Base-by-base conservation (phyloP, 2,329 filamentous ascomycete genomes). In the Sordariomycetes sp. region DNA sequence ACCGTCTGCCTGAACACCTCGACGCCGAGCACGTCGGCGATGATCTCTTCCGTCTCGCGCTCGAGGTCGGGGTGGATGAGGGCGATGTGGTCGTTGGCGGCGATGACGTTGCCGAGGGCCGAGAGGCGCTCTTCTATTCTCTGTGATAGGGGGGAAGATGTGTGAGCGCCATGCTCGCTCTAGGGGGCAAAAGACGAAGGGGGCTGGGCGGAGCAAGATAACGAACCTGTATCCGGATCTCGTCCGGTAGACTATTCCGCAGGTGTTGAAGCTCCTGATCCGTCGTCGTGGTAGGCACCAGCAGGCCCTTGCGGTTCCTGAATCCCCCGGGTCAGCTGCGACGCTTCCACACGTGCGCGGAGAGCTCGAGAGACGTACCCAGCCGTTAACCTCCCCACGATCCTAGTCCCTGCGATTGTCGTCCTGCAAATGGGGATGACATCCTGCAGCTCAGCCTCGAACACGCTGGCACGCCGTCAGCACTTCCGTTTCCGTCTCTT, bases 261-360 rank as follows among this genome's bases (percentile, higher is more conserved):
- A 99, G 81, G 74, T 99, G 94, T 76, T 97, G 92, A 63, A 99
- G 82, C 79, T 99, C 94, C 79, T 99, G 94, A 76, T 99, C 94
- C 65, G 92, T 96, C 62, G 94, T 97, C 60, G 87, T 90, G 59
- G 93, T 97, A 61, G 94, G 94, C 59, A 99, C 93, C 62, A 99
- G 86, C 62, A 99, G 89, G 67, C 94, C 94, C 73, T 96, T 95
- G 71, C 90, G 89, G 83, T 99, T 99, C 68, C 90, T 89, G 62
- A 12, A 24, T 20, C 11, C 20, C n/a, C 22, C 22, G 20, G 10
- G 46, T 50, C 22, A 50, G 34, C 22, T 35, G 11, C 22, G 35
- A 32, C 22, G 14, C 32, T 20, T 14, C 5, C 18, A 16, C 3
- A n/a, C 40, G 18, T n/a, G 40, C 40, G n/a, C 16, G 6, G 14